Evolutionary conservation across 495 filamentous ascomycete species (phyloP).

Genomic region (Penicillium odoratum): DNA sequence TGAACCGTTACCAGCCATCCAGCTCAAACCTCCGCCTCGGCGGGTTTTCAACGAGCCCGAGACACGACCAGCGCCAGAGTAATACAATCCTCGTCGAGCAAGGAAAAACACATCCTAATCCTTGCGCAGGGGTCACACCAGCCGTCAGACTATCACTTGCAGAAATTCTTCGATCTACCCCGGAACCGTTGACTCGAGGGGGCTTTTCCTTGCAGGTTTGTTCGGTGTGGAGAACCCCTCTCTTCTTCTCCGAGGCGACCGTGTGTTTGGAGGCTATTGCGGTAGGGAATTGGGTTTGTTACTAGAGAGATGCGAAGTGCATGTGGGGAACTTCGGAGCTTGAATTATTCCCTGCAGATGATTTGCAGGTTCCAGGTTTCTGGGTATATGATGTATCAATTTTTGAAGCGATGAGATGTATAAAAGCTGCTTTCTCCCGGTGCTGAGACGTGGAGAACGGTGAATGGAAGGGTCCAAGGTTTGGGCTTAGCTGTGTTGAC

Average conservation of each 20-base stretch:
- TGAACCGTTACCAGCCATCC: background rate
- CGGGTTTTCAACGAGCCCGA: slow-evolving; percentile 22
- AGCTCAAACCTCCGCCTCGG: slow-evolving; percentile 3
- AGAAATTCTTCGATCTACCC: slow-evolving; percentile 15
- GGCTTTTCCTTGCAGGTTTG: background rate
- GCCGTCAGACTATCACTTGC: slow-evolving; percentile 26
- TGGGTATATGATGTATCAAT: background rate
- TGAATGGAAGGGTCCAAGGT: too few relatives aligned
- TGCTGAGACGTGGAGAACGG: background rate
- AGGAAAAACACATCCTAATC: slow-evolving; percentile 15
- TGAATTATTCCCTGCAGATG: background rate
- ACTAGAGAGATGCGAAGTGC: background rate
- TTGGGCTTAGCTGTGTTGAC: too few relatives aligned
- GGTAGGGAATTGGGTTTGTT: background rate
- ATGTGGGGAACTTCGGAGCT: background rate
- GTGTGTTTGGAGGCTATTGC: background rate
- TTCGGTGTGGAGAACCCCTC: background rate
- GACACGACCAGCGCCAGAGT: slow-evolving; percentile 18
- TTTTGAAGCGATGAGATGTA: background rate
- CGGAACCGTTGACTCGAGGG: slow-evolving; percentile 1
- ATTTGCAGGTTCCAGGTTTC: background rate
- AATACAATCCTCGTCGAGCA: slow-evolving; percentile 20
- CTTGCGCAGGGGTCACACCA: slow-evolving; percentile 25
- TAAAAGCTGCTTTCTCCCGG: background rate
- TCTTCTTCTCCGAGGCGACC: background rate